Evolutionary conservation across 257 asterid species (phyloP).

Genomic region (Thymus quinquecostatus): DNA sequence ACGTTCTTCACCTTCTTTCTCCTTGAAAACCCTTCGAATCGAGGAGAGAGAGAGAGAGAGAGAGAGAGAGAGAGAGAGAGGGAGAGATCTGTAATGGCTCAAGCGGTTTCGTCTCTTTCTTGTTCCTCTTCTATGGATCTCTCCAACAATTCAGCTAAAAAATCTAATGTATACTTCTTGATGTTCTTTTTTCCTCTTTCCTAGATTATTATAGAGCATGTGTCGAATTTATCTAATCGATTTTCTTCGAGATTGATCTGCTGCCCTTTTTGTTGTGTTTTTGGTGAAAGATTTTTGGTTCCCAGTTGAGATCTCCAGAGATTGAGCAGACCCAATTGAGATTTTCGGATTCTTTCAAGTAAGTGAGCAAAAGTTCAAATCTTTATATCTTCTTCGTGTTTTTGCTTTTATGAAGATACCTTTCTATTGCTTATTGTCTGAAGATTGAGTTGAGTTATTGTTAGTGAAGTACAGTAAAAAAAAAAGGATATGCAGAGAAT

Average conservation of each 20-base stretch:
- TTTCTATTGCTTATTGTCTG: slow-evolving; percentile 19
- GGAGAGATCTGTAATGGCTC: slow-evolving; percentile 38
- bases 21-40: neutral
- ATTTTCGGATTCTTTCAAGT: slow-evolving; percentile 47
- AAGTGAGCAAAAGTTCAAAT: slow-evolving; percentile 38
- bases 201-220: neutral
- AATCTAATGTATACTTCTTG: slow-evolving; percentile 34
- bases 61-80: neutral
- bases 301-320: slow-evolving; percentile 47
- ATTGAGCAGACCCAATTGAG: slow-evolving; percentile 50
- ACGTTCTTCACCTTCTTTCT: neutral
- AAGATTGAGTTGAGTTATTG: neutral
- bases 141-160: slow-evolving; percentile 32
- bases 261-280: neutral
- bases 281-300: slow-evolving; percentile 45
- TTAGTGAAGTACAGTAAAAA: neutral
- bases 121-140: slow-evolving; percentile 39
- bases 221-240: neutral
- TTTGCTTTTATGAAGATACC: slow-evolving; percentile 6
- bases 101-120: slow-evolving; percentile 29
- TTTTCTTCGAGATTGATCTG: slow-evolving; percentile 29
- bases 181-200: neutral
- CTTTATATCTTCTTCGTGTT: slow-evolving; percentile 19
- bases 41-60: neutral
- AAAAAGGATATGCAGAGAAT: slow-evolving; percentile 3